Conservation (phyloP, 352 stramenopile species). For the Elongisporangium undulatum region DNA sequence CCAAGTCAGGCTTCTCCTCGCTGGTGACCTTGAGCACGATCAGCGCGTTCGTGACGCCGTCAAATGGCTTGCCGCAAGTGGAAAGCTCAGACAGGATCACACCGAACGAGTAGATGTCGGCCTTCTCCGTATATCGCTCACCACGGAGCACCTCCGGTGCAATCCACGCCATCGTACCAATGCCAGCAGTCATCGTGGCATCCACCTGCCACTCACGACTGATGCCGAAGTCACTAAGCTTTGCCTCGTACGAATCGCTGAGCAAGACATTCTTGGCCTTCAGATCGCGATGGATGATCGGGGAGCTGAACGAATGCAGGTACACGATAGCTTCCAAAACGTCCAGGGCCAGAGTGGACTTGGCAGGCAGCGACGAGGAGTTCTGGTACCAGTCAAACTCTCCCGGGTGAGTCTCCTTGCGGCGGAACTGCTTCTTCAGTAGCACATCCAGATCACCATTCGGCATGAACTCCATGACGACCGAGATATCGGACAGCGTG, state of each 20-base stretch:
- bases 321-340: slow-evolving; percentile 78
- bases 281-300: slow-evolving; percentile 78
- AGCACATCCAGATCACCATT: slow-evolving; percentile 71
- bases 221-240: slow-evolving; percentile 83
- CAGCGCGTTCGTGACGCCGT: slow-evolving; percentile 59
- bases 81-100: slow-evolving; percentile 73
- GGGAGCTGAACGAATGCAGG: slow-evolving; percentile 76
- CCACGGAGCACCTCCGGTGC: slow-evolving; percentile 71
- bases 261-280: slow-evolving; percentile 80
- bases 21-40: slow-evolving; percentile 76
- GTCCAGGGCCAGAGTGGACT: slow-evolving; percentile 63
- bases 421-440: slow-evolving; percentile 47
- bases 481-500: slow-evolving; percentile 79
- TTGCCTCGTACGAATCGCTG: slow-evolving; percentile 56
- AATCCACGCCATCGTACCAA: slow-evolving; percentile 86
- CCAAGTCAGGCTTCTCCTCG: slow-evolving; percentile 59
- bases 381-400: slow-evolving; percentile 73
- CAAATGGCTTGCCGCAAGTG: slow-evolving; percentile 62
- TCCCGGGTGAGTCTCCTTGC: slow-evolving; percentile 32
- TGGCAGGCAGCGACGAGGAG: slow-evolving; percentile 35
- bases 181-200: slow-evolving; percentile 73
- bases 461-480: slow-evolving; percentile 79
- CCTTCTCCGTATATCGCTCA: slow-evolving; percentile 83
- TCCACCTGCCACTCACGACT: slow-evolving; percentile 75
- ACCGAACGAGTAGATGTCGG: slow-evolving; percentile 86